Percentiles rank a stretch among this genome's conserved stretches.
phyloP scores from a whole-genome alignment of 2,329 filamentous ascomycete genomes.

The Metarhizium brunneum region DNA sequence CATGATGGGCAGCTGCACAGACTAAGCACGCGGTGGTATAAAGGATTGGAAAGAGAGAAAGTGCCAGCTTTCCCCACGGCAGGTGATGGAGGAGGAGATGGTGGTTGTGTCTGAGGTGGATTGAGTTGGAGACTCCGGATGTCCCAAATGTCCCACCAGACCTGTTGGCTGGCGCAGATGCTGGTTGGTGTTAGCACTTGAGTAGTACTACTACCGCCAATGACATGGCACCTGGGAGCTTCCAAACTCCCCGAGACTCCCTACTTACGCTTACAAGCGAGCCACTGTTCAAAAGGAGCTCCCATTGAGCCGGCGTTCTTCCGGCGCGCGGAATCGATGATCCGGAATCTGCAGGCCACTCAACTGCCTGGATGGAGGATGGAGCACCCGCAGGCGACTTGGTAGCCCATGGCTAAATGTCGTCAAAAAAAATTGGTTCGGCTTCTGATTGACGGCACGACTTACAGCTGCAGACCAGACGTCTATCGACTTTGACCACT shows the following conservation, averaged over 20 bases:
- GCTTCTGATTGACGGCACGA: slow-evolving; percentile 3
- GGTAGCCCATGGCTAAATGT: slow-evolving; percentile 3
- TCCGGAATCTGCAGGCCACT: slow-evolving; percentile 1
- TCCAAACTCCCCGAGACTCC: too few relatives aligned
- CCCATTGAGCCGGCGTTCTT: slow-evolving; percentile 12
- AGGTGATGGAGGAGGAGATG: not conserved
- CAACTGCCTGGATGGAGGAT: too few relatives aligned
- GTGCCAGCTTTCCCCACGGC: not conserved
- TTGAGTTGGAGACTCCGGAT: too few relatives aligned
- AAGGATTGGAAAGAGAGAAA: not conserved
- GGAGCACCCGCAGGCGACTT: not conserved
- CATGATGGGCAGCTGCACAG: slow-evolving; percentile 30
- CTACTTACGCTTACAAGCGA: not conserved
- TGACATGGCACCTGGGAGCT: too few relatives aligned
- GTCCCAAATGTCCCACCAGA: too few relatives aligned
- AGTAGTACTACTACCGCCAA: too few relatives aligned
- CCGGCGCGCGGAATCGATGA: slow-evolving; percentile 12
- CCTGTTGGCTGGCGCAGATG: too few relatives aligned
- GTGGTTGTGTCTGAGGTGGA: not conserved
- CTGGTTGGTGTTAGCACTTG: too few relatives aligned
- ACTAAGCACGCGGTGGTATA: not conserved
- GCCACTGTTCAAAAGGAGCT: not conserved
- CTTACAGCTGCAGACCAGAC: not conserved
- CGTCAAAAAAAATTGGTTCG: slow-evolving; percentile 6
- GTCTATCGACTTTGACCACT: not conserved